These are phyloP conservation scores for Pestalotiopsis sp. DNA, from an alignment of 2,329 filamentous ascomycete genomes.

Conservation along the genomic window DNA sequence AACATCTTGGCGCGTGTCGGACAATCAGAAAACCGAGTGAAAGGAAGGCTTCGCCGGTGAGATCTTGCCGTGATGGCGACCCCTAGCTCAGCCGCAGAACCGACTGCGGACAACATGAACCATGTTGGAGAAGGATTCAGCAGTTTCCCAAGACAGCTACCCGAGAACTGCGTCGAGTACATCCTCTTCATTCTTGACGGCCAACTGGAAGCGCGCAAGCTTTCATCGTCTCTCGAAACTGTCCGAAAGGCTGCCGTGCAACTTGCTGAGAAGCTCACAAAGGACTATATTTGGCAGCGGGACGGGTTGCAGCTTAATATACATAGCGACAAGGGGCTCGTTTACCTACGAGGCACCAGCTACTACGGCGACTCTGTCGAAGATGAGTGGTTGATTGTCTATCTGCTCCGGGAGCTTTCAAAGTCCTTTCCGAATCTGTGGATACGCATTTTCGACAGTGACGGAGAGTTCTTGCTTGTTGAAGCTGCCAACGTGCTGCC, in stretches of 20 bases:
- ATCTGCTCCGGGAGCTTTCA: slow-evolving; percentile 81
- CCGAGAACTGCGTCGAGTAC: slow-evolving; percentile 88
- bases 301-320: slow-evolving; percentile 75
- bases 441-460: slow-evolving; percentile 82
- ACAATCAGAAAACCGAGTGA: not conserved
- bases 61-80: not conserved
- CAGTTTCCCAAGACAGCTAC: slow-evolving; percentile 49
- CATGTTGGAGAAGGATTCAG: slow-evolving; percentile 32
- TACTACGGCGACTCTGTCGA: slow-evolving; percentile 94
- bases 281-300: slow-evolving; percentile 93
- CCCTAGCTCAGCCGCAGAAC: not conserved
- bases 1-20: not conserved
- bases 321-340: slow-evolving; percentile 57
- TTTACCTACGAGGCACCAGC: slow-evolving; percentile 75
- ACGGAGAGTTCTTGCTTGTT: slow-evolving; percentile 93
- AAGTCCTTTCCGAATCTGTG: slow-evolving; percentile 74
- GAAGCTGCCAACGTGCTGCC: slow-evolving; percentile 90
- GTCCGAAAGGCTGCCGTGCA: slow-evolving; percentile 71
- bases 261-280: slow-evolving; percentile 67
- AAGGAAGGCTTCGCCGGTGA: not conserved
- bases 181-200: slow-evolving; percentile 72
- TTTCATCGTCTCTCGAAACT: slow-evolving; percentile 68
- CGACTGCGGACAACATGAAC: slow-evolving; percentile 23
- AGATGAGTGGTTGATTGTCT: slow-evolving; percentile 97
- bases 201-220: slow-evolving; percentile 55